Evolutionary conservation across 1,284 basidiomycete species (phyloP).

Genomic region (Stereum hirsutum): DNA sequence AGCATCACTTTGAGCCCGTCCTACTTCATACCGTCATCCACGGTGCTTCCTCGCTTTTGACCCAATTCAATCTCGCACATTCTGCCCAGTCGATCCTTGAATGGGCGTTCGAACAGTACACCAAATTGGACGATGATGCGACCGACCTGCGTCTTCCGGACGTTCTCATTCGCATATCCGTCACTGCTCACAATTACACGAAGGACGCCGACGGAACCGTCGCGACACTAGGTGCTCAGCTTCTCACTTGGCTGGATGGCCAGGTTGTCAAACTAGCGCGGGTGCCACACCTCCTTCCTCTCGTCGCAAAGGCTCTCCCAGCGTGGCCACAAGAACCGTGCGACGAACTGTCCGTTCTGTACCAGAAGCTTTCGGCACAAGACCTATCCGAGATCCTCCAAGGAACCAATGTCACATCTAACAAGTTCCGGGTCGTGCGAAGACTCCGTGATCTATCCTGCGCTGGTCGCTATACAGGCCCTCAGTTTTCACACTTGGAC

Average conservation of each 20-base stretch:
- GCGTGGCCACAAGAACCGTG: slow-evolving; percentile 65
- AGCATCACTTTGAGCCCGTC: slow-evolving; percentile 46
- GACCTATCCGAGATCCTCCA: slow-evolving; percentile 44
- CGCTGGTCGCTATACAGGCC: slow-evolving; percentile 25
- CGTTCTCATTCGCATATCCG: slow-evolving; percentile 55
- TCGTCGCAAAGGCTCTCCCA: slow-evolving; percentile 48
- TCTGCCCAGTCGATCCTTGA: slow-evolving; percentile 69
- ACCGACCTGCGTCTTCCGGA: slow-evolving; percentile 50
- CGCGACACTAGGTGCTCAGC: slow-evolving; percentile 29
- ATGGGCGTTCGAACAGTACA: slow-evolving; percentile 61
- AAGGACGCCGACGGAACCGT: slow-evolving; percentile 16
- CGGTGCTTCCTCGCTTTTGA: slow-evolving; percentile 57
- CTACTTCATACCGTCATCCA: slow-evolving; percentile 63
- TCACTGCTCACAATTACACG: slow-evolving; percentile 45
- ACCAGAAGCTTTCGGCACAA: slow-evolving; percentile 32
- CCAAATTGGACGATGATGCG: slow-evolving; percentile 20
- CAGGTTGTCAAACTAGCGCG: slow-evolving; percentile 35
- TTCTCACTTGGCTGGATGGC: slow-evolving; percentile 57
- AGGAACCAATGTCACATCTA: slow-evolving; percentile 47
- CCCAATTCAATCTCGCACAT: slow-evolving; percentile 58
- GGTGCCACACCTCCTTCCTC: slow-evolving; percentile 26
- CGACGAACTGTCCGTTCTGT: slow-evolving; percentile 30
- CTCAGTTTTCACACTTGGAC: slow-evolving; percentile 45
- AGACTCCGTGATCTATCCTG: slow-evolving; percentile 41
- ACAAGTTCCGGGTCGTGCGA: slow-evolving; percentile 70